Evolutionary conservation across 345 rosid genomes (phyloP), one percentile per base, ranked within the genome.

Genomic region (Cardamine chenopodiifolia): DNA sequence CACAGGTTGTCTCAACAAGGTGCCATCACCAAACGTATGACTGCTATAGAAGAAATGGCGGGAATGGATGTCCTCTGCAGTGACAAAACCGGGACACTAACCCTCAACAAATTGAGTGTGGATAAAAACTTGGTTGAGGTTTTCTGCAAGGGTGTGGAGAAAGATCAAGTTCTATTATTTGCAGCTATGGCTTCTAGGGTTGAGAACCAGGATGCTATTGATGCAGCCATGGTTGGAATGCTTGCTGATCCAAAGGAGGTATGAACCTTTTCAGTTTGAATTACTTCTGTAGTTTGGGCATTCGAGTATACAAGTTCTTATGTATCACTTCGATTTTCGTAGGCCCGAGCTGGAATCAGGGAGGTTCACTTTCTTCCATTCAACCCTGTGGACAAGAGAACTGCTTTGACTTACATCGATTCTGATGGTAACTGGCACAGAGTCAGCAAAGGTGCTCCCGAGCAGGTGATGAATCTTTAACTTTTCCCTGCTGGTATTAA

Each of bases 371-470:
- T 79, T 72, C 97, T 79, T 69, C 88, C 88, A 54, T 85, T 85
- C 75, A 83, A 85, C 81, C 88, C 86, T 3, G 88, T 85, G 68
- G 88, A 85, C 77, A 85, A 85, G 72, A 83, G 88, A 69, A 85
- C 88, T 59, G 88, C 88, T 71, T 81, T 85, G 80, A 85, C 88
- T 50, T 85, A 85, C 68, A 79, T 85, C 68, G 88, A 85, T 44
- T 29, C 70, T 20, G 66, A 68, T 61, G 86, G 88, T 45, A 83
- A 81, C 79, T 85, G 88, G 88, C 88, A 85, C 82, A 77, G 88
- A 62, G 83, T 81, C 73, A 85, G 88, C 68, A 85, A 85, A 79
- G 88, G 88, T 85, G 88, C 88, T 49, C 88, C 88, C 3, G 88
- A 85, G 72, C 82, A 79, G 82, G 78, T 73, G 64, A 68, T 73